Percentiles rank a stretch among this genome's conserved stretches.
These are phyloP conservation scores for Phylloporus sp. DNA, from an alignment of 768 basidiomycete genomes.

Conservation along the genomic window DNA sequence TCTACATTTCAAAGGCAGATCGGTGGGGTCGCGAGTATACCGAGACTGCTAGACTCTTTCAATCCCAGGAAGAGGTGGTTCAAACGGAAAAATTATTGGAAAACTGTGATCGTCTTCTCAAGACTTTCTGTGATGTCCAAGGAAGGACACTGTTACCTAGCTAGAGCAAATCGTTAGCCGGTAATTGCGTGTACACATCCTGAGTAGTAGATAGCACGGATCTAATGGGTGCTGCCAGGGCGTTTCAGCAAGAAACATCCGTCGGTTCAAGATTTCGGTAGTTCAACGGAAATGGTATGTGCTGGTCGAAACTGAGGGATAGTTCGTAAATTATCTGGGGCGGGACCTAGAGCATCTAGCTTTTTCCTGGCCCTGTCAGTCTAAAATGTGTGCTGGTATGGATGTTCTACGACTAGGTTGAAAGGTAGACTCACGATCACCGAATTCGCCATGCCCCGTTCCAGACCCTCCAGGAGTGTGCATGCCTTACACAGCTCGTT, in stretches of 20 bases:
- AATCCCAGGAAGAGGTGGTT: conserved; percentile 46
- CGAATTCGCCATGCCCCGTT: conserved; percentile 68
- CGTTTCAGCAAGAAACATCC: neutral
- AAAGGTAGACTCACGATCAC: conserved; percentile 47
- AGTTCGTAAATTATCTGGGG: conserved; percentile 65
- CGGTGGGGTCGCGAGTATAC: conserved; percentile 53
- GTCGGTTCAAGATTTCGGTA: too few relatives aligned
- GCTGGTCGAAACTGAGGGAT: conserved; percentile 65
- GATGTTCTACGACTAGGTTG: neutral
- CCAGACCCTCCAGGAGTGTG: conserved; percentile 82
- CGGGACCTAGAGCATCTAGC: conserved; percentile 52
- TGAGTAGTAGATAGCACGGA: neutral
- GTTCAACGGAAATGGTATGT: conserved; percentile 39
- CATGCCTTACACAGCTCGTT: conserved; percentile 98
- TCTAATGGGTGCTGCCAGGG: neutral
- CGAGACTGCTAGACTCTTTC: conserved; percentile 42
- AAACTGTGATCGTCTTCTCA: conserved; percentile 53
- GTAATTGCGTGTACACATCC: neutral
- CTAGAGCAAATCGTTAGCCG: neutral
- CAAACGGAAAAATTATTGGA: conserved; percentile 46
- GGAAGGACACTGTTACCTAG: conserved; percentile 23
- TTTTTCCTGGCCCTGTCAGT: conserved; percentile 64
- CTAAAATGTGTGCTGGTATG: conserved; percentile 33
- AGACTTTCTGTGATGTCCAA: conserved; percentile 30
- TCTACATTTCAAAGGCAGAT: conserved; percentile 53